A percentile compares a stretch with the other conserved stretches of the same genome.
Evolutionary conservation across 306 rosid genomes (phyloP).

Genomic region (Rubus idaeus): DNA sequence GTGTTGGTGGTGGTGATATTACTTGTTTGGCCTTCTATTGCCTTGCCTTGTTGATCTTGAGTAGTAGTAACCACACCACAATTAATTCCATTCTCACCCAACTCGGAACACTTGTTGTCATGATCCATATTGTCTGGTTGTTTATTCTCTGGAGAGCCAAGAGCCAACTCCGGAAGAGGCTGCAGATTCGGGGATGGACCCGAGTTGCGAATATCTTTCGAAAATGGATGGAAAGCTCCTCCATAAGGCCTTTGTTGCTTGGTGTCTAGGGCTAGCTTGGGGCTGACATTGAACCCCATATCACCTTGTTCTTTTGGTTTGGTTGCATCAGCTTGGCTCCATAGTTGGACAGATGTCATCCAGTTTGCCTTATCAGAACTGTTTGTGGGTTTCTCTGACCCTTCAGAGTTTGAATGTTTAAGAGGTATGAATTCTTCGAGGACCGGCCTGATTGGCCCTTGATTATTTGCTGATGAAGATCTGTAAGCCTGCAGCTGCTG

Average conservation of each 20-base stretch:
- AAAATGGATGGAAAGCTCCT: conserved; percentile 88
- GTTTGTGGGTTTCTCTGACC: conserved; percentile 48
- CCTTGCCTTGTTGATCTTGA: not conserved
- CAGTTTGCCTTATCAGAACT: conserved; percentile 85
- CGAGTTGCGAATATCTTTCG: conserved; percentile 53
- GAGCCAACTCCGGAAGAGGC: conserved; percentile 73
- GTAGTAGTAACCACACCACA: not conserved
- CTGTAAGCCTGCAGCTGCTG: conserved; percentile 70
- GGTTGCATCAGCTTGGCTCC: conserved; percentile 86
- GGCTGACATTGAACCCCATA: conserved; percentile 31
- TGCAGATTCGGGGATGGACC: conserved; percentile 33
- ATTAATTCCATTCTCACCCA: conserved; percentile 29
- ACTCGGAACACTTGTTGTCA: conserved; percentile 47
- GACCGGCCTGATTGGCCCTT: conserved; percentile 58
- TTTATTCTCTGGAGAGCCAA: conserved; percentile 42
- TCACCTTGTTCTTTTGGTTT: conserved; percentile 30
- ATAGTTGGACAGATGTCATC: conserved; percentile 95
- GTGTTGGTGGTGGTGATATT: conserved; percentile 13
- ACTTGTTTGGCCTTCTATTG: conserved; percentile 38
- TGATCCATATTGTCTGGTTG: conserved; percentile 20
- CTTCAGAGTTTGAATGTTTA: conserved; percentile 61
- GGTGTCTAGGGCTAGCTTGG: conserved; percentile 53
- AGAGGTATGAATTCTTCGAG: conserved; percentile 95
- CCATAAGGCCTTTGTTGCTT: conserved; percentile 47
- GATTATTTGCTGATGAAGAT: conserved; percentile 28